Evolutionary conservation across 1,139 yeast genomes (phyloP).

Genomic region (Zygoascus hellenicus): DNA sequence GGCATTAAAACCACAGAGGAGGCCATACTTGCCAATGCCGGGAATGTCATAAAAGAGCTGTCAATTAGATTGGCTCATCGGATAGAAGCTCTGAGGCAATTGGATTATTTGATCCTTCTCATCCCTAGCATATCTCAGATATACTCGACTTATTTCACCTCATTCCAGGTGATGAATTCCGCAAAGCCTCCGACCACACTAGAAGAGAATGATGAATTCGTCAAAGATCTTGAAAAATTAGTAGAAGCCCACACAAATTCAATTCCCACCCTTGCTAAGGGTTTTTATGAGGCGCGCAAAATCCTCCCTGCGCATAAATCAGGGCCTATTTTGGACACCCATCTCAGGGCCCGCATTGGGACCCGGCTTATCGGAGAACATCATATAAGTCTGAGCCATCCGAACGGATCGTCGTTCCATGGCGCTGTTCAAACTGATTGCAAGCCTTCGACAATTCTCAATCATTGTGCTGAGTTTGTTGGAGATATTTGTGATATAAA

Average conservation of each 20-base stretch:
- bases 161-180: slow-evolving; percentile 57
- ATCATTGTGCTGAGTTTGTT: slow-evolving; percentile 64
- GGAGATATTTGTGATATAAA: slow-evolving; percentile 77
- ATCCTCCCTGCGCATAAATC: slow-evolving; percentile 47
- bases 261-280: slow-evolving; percentile 70
- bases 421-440: slow-evolving; percentile 69
- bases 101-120: slow-evolving; percentile 78
- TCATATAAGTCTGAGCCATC: slow-evolving; percentile 55
- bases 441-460: slow-evolving; percentile 54
- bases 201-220: slow-evolving; percentile 50
- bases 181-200: slow-evolving; percentile 40
- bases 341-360: slow-evolving; percentile 74
- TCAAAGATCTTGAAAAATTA: slow-evolving; percentile 49
- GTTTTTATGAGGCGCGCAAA: slow-evolving; percentile 67
- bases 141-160: slow-evolving; percentile 63
- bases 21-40: slow-evolving; percentile 35
- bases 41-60: slow-evolving; percentile 40
- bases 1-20: slow-evolving; percentile 26
- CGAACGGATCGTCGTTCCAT: slow-evolving; percentile 45
- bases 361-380: slow-evolving; percentile 84
- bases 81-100: slow-evolving; percentile 57
- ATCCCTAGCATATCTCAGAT: slow-evolving; percentile 82
- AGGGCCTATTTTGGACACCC: slow-evolving; percentile 63
- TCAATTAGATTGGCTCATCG: slow-evolving; percentile 50
- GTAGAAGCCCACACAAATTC: slow-evolving; percentile 79